These are phyloP conservation scores for Fusarium fujikuroi DNA, from an alignment of 2,329 filamentous ascomycete species.

Conservation along the genomic window DNA sequence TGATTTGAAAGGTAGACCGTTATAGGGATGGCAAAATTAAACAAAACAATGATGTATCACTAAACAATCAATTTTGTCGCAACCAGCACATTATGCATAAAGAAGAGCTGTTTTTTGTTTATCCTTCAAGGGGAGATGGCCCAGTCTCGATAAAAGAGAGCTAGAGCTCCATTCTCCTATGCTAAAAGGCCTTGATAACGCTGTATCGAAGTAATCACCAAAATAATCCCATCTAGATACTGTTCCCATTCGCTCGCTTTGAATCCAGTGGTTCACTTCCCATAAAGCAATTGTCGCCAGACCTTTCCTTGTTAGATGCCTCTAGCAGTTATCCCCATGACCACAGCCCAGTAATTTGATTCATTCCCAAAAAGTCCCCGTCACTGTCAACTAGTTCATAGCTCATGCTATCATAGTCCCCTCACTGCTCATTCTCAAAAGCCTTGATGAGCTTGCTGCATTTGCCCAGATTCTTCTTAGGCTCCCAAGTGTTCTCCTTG, in stretches of 20 bases:
- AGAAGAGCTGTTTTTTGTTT: not conserved
- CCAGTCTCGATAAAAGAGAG: not conserved
- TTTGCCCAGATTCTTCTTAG: constrained; percentile 55
- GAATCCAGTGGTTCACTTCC: not conserved
- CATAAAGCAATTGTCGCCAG: not conserved
- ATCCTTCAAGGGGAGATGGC: too few relatives aligned
- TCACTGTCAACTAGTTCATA: not conserved
- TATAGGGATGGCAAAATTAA: not conserved
- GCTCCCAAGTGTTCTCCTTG: constrained; percentile 65
- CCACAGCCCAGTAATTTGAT: not conserved
- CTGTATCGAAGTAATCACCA: not conserved
- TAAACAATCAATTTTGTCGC: not conserved
- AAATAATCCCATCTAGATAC: not conserved
- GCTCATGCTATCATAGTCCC: not conserved
- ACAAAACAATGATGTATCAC: not conserved
- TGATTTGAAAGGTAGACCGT: too few relatives aligned
- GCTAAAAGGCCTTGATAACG: not conserved
- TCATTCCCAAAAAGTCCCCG: not conserved
- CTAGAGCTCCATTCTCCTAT: too few relatives aligned
- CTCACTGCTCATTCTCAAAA: constrained; percentile 47
- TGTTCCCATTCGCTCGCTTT: not conserved
- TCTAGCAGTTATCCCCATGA: not conserved
- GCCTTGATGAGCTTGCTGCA: constrained; percentile 51
- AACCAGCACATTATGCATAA: not conserved
- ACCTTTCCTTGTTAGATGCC: not conserved